These are phyloP conservation scores for Aspergillus indologenus DNA, from an alignment of 495 filamentous ascomycete species.

Conservation along the genomic window DNA sequence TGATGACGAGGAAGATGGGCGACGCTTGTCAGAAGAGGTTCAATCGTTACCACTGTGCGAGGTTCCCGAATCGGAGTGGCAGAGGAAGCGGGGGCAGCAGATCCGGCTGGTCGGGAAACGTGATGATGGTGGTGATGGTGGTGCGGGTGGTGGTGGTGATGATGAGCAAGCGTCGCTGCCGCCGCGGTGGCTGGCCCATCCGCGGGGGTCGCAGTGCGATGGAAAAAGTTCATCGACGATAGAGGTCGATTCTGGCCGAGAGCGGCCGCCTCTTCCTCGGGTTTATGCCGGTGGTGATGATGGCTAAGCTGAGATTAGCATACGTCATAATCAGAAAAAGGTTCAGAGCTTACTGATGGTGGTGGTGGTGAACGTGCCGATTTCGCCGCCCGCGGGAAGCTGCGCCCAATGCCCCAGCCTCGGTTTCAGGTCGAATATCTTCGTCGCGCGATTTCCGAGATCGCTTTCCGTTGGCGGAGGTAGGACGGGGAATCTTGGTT, in stretches of 20 bases:
- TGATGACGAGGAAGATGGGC: conserved; percentile 71
- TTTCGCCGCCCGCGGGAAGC: conserved; percentile 56
- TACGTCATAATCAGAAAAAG: neutral
- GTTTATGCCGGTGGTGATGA: conserved; percentile 74
- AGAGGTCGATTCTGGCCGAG: conserved; percentile 33
- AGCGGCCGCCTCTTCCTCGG: conserved; percentile 55
- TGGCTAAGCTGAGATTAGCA: conserved; percentile 48
- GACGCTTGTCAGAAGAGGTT: conserved; percentile 66
- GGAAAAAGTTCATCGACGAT: conserved; percentile 30
- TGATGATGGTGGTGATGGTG: conserved; percentile 58
- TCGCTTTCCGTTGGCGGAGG: conserved; percentile 56
- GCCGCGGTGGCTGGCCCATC: conserved; percentile 43
- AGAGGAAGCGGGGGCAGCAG: conserved; percentile 27
- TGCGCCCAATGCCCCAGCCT: conserved; percentile 54
- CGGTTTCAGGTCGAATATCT: conserved; percentile 55
- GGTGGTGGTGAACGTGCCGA: conserved; percentile 54
- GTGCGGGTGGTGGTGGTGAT: conserved; percentile 47
- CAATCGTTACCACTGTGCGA: conserved; percentile 59
- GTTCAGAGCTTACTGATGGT: conserved; percentile 54
- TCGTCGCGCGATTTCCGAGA: conserved; percentile 53
- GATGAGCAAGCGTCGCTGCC: conserved; percentile 23
- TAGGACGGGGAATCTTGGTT: conserved; percentile 39
- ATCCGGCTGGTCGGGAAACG: conserved; percentile 31
- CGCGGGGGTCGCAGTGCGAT: conserved; percentile 34
- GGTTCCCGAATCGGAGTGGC: conserved; percentile 56